Conservation (phyloP, 1,139 yeast species). For the Magnusiomyces paraingens region DNA sequence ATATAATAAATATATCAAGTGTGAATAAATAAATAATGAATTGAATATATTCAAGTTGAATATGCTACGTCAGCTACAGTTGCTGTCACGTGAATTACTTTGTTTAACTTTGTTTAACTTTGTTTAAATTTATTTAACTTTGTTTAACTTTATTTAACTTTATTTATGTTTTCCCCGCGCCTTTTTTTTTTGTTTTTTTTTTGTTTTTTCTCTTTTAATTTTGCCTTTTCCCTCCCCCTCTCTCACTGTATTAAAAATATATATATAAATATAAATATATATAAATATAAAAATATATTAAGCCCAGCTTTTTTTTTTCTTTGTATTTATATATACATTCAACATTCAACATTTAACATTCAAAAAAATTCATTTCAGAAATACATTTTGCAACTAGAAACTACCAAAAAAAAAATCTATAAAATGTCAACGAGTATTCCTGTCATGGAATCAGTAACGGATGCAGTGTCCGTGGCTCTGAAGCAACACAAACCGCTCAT, state of each 20-base stretch:
- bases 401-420: no score
- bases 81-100: no score
- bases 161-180: background rate
- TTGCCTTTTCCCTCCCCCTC: no score
- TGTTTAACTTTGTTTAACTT: background rate
- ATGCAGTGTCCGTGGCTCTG: slow-evolving; percentile 7
- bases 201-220: background rate
- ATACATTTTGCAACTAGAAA: no score
- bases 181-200: background rate
- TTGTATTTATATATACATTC: background rate
- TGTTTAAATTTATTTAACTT: background rate
- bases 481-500: slow-evolving; percentile 6
- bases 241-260: no score
- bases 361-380: background rate
- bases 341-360: background rate
- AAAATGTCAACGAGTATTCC: background rate
- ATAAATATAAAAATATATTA: no score
- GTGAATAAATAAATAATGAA: no score
- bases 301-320: background rate
- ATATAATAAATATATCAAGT: no score
- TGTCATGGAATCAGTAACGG: slow-evolving; percentile 6
- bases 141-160: background rate
- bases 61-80: no score
- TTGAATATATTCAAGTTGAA: no score
- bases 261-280: no score